These are phyloP conservation scores for Rhipidocladum racemiflorum DNA, from an alignment of 176 grass and related monocot genomes.

Conservation along the genomic window DNA sequence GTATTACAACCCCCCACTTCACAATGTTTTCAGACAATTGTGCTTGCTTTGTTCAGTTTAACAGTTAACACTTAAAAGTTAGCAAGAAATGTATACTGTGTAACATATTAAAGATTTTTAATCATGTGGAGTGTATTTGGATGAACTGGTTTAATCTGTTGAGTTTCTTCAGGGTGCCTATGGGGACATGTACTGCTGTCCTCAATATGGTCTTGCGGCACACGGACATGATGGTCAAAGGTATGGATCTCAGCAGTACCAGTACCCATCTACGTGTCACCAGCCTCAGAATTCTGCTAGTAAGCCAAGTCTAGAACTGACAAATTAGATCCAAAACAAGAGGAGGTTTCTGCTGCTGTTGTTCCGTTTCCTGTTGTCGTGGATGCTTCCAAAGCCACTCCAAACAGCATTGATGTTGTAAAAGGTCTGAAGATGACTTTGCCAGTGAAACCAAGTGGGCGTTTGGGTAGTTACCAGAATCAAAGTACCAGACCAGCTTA, in stretches of 20 bases:
- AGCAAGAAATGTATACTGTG: background rate
- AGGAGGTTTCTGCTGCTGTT: slow-evolving; percentile 34
- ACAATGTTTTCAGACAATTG: background rate
- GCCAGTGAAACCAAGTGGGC: slow-evolving; percentile 31
- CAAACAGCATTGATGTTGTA: slow-evolving; percentile 26
- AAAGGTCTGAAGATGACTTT: slow-evolving; percentile 28
- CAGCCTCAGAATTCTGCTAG: slow-evolving; percentile 34
- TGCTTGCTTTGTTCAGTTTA: background rate
- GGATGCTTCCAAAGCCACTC: slow-evolving; percentile 32
- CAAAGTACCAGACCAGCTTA: slow-evolving; percentile 32
- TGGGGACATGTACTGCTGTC: slow-evolving; percentile 74
- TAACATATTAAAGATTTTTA: background rate
- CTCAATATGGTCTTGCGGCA: slow-evolving; percentile 48
- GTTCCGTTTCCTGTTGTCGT: slow-evolving; percentile 20
- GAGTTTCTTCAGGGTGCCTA: slow-evolving; percentile 55
- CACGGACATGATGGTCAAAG: slow-evolving; percentile 51
- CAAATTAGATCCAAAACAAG: slow-evolving; percentile 11
- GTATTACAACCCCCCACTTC: background rate
- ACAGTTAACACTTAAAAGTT: background rate
- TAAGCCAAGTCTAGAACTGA: slow-evolving; percentile 32
- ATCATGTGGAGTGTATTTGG: background rate
- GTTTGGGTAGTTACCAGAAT: slow-evolving; percentile 43
- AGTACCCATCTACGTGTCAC: slow-evolving; percentile 43
- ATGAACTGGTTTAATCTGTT: background rate
- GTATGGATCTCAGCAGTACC: slow-evolving; percentile 62